Evolutionary conservation across 768 basidiomycete genomes (phyloP).

Genomic region (Hygrophoropsis aurantiaca): DNA sequence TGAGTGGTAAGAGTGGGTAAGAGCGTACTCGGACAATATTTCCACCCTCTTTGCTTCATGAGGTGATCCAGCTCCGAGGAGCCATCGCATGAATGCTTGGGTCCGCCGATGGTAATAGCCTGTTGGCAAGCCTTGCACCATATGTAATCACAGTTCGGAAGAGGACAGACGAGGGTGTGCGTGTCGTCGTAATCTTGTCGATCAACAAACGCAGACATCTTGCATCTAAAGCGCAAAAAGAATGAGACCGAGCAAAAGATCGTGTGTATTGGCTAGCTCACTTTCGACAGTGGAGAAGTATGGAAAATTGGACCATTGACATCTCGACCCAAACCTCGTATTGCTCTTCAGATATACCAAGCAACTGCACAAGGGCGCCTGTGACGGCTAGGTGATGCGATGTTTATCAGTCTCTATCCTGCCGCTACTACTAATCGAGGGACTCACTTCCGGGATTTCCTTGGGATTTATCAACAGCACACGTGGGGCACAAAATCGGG

Average conservation of each 20-base stretch:
- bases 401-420: not conserved
- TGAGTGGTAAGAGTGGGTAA: not conserved
- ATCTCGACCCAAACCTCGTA: conserved; percentile 46
- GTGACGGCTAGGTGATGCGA: conserved; percentile 34
- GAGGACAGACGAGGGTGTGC: conserved; percentile 48
- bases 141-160: conserved; percentile 43
- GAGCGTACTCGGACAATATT: conserved; percentile 57
- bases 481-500: conserved; percentile 62
- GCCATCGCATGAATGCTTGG: conserved; percentile 59
- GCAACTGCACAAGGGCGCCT: conserved; percentile 33
- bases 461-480: conserved; percentile 36
- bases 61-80: conserved; percentile 51
- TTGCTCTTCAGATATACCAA: conserved; percentile 46
- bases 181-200: conserved; percentile 42
- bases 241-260: too few species aligned
- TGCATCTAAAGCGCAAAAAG: conserved; percentile 41
- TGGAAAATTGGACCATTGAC: conserved; percentile 42
- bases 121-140: conserved; percentile 68
- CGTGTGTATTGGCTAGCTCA: conserved; percentile 16
- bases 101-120: conserved; percentile 30
- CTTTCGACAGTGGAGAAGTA: conserved; percentile 50
- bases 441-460: conserved; percentile 30
- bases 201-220: conserved; percentile 48
- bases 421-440: not conserved
- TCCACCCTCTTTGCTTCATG: conserved; percentile 60